These are phyloP conservation scores for Cercis canadensis DNA, from an alignment of 306 rosid species.

Conservation along the genomic window DNA sequence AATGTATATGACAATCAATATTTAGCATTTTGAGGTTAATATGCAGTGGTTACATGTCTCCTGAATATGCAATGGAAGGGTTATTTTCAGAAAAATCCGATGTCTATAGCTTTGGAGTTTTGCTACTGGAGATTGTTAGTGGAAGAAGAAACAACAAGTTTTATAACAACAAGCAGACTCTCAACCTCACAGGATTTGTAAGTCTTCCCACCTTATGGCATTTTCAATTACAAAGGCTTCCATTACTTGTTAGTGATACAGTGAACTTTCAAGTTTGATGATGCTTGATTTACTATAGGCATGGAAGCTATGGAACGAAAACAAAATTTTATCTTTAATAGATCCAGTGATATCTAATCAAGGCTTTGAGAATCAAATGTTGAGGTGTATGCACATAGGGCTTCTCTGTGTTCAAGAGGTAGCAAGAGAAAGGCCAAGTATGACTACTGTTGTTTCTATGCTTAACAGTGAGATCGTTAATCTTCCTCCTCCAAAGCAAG, in stretches of 20 bases:
- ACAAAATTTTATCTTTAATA: background rate
- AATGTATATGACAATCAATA: too few species aligned
- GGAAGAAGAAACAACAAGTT: constrained; percentile 5
- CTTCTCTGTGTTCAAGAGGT: constrained; percentile 31
- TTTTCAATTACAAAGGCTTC: background rate
- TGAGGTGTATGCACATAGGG: constrained; percentile 19
- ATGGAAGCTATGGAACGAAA: constrained; percentile 34
- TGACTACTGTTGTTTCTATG: constrained; percentile 30
- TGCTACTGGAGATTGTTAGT: constrained; percentile 16
- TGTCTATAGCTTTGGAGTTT: constrained; percentile 28
- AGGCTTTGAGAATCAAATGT: background rate
- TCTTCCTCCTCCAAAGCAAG: constrained; percentile 8
- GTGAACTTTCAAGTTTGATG: too few species aligned
- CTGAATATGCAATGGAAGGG: background rate
- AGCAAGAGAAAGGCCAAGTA: constrained; percentile 24
- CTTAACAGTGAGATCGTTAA: constrained; percentile 24
- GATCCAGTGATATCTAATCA: background rate
- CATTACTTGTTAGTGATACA: background rate
- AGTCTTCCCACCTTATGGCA: background rate
- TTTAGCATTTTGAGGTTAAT: background rate
- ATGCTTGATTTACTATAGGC: background rate
- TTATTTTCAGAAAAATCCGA: background rate
- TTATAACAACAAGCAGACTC: background rate
- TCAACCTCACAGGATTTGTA: constrained; percentile 29
- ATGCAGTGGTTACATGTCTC: constrained; percentile 4